phyloP scores from a whole-genome alignment of 176 grass and related monocot species.

The Cenchrus americanus region DNA sequence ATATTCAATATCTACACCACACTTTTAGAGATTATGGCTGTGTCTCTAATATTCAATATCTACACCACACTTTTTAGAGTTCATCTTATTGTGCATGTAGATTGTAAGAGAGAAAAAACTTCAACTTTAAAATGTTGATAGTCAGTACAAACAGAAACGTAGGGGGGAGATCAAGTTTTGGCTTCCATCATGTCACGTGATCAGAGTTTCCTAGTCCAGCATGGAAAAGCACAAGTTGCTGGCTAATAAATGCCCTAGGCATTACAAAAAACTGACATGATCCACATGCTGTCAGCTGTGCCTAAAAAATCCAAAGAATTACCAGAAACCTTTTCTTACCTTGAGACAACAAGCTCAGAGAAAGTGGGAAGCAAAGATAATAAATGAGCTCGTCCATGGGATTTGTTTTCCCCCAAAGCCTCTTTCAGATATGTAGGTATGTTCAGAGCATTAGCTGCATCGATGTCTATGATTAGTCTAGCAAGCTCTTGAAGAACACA shows the following conservation, averaged over 20 bases:
- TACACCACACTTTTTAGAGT: background rate
- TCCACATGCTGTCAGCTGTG: constrained; percentile 3
- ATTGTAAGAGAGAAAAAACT: background rate
- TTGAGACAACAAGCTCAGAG: constrained; percentile 94
- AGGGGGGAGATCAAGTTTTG: background rate
- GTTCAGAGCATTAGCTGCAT: constrained; percentile 61
- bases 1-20: background rate
- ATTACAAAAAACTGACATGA: background rate
- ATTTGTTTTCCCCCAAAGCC: constrained; percentile 53
- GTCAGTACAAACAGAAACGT: background rate
- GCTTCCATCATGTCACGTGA: constrained; percentile 22
- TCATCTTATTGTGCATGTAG: background rate
- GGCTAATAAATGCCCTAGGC: background rate
- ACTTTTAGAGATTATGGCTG: background rate
- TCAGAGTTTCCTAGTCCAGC: background rate
- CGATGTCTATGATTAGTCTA: constrained; percentile 73
- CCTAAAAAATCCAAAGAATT: background rate
- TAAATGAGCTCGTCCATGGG: constrained; percentile 69
- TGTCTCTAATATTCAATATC: background rate
- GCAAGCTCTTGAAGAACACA: constrained; percentile 94
- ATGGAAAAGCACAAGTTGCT: background rate
- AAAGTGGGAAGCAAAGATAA: constrained; percentile 85
- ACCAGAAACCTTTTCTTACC: constrained; percentile 59
- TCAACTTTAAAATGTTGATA: background rate
- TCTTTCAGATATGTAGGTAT: constrained; percentile 74